phyloP scores from a whole-genome alignment of 2,329 filamentous ascomycete genomes.

The Akanthomyces lecanii region DNA sequence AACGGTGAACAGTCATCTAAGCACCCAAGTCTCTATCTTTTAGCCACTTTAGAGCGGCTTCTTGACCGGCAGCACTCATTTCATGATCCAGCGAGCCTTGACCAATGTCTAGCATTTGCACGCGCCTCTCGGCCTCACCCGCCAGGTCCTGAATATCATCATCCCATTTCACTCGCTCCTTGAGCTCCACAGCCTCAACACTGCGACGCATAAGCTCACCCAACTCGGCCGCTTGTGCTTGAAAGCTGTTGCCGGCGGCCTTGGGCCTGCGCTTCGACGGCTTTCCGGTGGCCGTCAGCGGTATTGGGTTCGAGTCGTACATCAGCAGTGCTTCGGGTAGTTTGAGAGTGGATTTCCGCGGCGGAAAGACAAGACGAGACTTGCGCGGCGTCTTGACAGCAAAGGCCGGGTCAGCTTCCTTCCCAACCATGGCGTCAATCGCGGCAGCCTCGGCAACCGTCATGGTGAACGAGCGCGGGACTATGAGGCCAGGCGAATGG shows the following conservation, averaged over 20 bases:
- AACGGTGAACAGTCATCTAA: not conserved
- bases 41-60: conserved; percentile 30
- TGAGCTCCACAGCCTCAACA: conserved; percentile 42
- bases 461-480: conserved; percentile 42
- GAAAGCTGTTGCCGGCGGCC: conserved; percentile 39
- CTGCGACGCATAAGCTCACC: conserved; percentile 46
- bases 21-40: conserved; percentile 16
- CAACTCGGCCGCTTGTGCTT: conserved; percentile 45
- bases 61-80: conserved; percentile 27
- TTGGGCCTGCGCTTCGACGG: conserved; percentile 18
- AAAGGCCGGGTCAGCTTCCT: not conserved
- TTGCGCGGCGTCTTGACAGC: conserved; percentile 33
- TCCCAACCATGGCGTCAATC: conserved; percentile 23
- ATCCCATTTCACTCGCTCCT: conserved; percentile 40
- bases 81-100: conserved; percentile 25
- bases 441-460: conserved; percentile 28
- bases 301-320: conserved; percentile 34
- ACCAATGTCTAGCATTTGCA: conserved; percentile 38
- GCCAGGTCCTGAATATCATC: conserved; percentile 32
- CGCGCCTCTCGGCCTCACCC: conserved; percentile 33
- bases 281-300: conserved; percentile 20
- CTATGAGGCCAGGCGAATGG: conserved; percentile 44
- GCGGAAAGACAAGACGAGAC: conserved; percentile 45
- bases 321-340: conserved; percentile 48
- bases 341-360: conserved; percentile 41